Evolutionary conservation across 2,329 filamentous ascomycete genomes (phyloP).

Genomic region (Fusarium paranaense): DNA sequence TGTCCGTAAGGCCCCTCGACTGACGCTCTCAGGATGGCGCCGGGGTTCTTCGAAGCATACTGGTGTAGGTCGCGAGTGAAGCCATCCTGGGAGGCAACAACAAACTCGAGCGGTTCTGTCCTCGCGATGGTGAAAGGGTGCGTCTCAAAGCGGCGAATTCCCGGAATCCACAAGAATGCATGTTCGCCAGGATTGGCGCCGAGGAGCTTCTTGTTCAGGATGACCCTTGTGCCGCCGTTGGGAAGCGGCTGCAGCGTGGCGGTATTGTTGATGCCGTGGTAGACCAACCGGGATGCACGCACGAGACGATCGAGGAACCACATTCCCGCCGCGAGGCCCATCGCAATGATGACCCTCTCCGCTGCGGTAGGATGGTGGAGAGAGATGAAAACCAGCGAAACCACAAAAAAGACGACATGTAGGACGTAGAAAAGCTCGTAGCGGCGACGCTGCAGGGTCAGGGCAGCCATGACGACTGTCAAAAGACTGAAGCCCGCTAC

Average conservation of each 20-base stretch:
- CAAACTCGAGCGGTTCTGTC: neutral
- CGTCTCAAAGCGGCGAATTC: neutral
- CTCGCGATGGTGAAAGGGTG: neutral
- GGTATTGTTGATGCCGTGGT: constrained; percentile 60
- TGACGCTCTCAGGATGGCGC: neutral
- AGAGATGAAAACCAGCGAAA: neutral
- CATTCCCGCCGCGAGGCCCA: neutral
- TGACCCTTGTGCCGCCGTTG: constrained; percentile 63
- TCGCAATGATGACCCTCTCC: neutral
- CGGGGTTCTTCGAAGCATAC: neutral
- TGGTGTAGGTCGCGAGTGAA: neutral
- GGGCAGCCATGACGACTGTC: neutral
- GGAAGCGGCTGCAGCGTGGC: constrained; percentile 63
- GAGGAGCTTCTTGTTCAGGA: constrained; percentile 49
- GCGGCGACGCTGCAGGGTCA: neutral
- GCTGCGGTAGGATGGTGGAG: neutral
- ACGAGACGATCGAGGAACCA: constrained; percentile 49
- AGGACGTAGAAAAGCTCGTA: neutral
- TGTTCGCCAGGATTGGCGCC: neutral
- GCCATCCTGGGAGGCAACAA: neutral
- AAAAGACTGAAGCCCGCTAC: neutral
- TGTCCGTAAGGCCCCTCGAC: neutral
- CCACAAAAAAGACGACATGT: neutral
- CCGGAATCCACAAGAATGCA: neutral
- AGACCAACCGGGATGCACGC: constrained; percentile 55